A percentile compares a stretch with the other conserved stretches of the same genome.
Evolutionary conservation across 371 early-diverging fungal genomes (phyloP).

Genomic region (Mucor ambiguus): DNA sequence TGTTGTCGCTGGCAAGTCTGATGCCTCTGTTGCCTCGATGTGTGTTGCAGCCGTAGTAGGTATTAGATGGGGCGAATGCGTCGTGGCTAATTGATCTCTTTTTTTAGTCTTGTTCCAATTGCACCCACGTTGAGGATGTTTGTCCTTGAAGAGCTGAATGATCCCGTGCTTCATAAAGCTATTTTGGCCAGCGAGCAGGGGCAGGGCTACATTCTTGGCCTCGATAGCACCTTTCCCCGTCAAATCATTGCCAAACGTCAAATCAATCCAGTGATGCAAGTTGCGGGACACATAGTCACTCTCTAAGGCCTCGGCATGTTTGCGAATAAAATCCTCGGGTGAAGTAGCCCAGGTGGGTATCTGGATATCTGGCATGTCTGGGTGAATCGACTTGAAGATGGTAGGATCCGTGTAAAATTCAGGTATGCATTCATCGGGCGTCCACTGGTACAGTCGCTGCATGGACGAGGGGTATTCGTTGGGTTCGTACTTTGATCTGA

Average conservation of each 20-base stretch:
- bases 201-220: constrained; percentile 72
- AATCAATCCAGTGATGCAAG: constrained; percentile 84
- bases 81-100: neutral
- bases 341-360: constrained; percentile 70
- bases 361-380: constrained; percentile 70
- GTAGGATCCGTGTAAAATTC: constrained; percentile 70
- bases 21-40: neutral
- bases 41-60: neutral
- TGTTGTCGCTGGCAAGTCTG: neutral
- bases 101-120: constrained; percentile 44
- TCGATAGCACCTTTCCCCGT: constrained; percentile 78
- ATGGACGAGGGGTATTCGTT: constrained; percentile 72
- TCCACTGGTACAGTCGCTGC: constrained; percentile 68
- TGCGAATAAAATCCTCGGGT: constrained; percentile 69
- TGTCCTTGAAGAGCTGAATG: constrained; percentile 73
- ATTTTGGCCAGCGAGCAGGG: constrained; percentile 64
- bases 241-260: constrained; percentile 82
- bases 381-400: constrained; percentile 68
- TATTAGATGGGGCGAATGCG: neutral
- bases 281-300: constrained; percentile 77
- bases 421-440: constrained; percentile 79
- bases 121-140: constrained; percentile 67
- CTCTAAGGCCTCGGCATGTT: constrained; percentile 75
- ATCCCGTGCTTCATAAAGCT: constrained; percentile 78
- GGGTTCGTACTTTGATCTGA: constrained; percentile 71